A percentile compares a stretch with the other conserved stretches of the same genome.
phyloP scores from a whole-genome alignment of 768 basidiomycete genomes.

The Gymnopilus junonius region DNA sequence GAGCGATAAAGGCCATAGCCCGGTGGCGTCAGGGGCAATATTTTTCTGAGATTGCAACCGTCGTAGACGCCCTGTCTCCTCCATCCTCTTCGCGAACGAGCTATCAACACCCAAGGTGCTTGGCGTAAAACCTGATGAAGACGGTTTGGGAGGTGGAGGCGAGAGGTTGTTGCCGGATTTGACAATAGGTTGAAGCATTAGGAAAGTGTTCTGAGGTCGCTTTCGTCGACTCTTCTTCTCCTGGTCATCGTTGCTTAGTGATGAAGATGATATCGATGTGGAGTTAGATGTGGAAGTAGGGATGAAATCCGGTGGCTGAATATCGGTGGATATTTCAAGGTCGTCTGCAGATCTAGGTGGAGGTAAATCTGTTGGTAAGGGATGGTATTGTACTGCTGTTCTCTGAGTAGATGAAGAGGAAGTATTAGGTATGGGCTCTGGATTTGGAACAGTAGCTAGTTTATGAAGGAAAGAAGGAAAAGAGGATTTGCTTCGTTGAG shows the following conservation, averaged over 20 bases:
- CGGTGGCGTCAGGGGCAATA: background rate
- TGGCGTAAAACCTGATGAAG: background rate
- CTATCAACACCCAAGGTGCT: background rate
- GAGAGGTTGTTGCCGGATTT: background rate
- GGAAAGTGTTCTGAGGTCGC: background rate
- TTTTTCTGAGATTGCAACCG: constrained; percentile 8
- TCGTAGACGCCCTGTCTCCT: constrained; percentile 8
- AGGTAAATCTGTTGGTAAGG: background rate
- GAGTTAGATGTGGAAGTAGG: background rate
- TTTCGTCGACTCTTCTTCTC: background rate
- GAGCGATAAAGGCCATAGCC: background rate
- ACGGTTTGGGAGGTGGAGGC: background rate
- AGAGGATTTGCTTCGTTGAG: background rate
- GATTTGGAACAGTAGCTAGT: background rate
- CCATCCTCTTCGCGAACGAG: constrained; percentile 13
- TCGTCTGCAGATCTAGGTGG: background rate
- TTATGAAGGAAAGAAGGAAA: constrained; percentile 9
- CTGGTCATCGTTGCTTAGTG: background rate
- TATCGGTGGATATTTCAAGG: background rate
- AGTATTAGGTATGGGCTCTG: background rate
- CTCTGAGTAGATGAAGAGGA: background rate
- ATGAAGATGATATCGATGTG: background rate
- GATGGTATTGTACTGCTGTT: background rate
- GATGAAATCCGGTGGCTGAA: background rate
- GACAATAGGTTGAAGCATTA: constrained; percentile 9